Conservation (phyloP, 164 flowering plant genomes). For the Tetracentron sinense region DNA sequence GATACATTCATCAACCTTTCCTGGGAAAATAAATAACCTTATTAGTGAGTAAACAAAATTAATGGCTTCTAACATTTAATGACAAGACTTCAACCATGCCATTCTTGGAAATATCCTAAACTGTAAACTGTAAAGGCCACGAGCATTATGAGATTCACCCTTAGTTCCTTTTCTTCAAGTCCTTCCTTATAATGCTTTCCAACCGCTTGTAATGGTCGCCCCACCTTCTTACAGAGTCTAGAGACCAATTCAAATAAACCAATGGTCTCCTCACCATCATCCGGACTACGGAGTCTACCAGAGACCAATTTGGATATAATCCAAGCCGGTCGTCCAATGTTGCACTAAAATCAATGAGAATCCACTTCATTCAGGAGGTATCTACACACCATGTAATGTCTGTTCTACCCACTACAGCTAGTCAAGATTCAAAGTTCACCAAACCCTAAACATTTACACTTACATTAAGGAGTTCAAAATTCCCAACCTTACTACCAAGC, state of each 20-base stretch:
- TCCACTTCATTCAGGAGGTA: background rate
- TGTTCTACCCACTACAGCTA: background rate
- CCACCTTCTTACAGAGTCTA: too few relatives aligned
- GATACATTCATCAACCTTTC: conserved; percentile 36
- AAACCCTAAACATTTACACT: background rate
- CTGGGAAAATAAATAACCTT: conserved; percentile 23
- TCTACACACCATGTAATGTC: background rate
- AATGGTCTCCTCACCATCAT: background rate
- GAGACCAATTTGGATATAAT: background rate
- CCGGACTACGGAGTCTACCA: too few relatives aligned
- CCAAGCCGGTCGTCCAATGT: background rate
- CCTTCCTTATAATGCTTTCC: background rate
- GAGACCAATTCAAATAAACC: too few relatives aligned
- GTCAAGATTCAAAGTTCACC: background rate
- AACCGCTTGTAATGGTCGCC: background rate
- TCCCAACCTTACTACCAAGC: background rate
- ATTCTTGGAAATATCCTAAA: background rate
- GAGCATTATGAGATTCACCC: background rate
- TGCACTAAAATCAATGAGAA: background rate
- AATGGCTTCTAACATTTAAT: background rate
- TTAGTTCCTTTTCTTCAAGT: background rate
- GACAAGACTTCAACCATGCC: background rate
- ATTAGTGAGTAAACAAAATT: background rate
- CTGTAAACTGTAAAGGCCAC: background rate
- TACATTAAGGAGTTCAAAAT: background rate